phyloP scores from a whole-genome alignment of 2,329 filamentous ascomycete genomes.

The Cercospora citrullina region DNA sequence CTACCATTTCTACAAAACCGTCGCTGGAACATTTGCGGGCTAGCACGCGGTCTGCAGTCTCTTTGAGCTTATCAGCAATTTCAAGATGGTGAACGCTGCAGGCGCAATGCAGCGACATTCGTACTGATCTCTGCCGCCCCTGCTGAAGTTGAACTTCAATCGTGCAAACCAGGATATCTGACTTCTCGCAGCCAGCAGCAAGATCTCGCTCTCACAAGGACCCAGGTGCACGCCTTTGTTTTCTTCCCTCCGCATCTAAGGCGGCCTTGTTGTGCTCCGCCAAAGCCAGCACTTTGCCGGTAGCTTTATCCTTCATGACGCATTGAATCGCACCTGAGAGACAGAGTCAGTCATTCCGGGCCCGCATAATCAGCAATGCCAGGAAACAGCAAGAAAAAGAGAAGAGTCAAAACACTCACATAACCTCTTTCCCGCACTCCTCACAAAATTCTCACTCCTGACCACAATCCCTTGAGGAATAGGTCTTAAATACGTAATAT shows the following conservation, averaged over 20 bases:
- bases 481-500: conserved; percentile 47
- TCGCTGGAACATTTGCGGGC: neutral
- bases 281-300: conserved; percentile 20
- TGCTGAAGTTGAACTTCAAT: neutral
- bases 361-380: neutral
- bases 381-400: neutral
- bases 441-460: conserved; percentile 44
- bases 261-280: conserved; percentile 25
- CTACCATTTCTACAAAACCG: neutral
- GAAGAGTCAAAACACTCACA: conserved; percentile 26
- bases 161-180: neutral
- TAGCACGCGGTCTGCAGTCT: neutral
- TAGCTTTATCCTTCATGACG: conserved; percentile 20
- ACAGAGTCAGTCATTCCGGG: neutral
- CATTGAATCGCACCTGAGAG: conserved; percentile 20
- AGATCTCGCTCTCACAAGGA: neutral
- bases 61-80: neutral
- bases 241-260: neutral
- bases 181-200: neutral
- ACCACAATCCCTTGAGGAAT: conserved; percentile 41
- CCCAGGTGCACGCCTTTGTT: neutral
- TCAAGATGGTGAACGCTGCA: neutral
- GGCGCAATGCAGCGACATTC: too few species aligned
- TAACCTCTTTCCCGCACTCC: conserved; percentile 45
- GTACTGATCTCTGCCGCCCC: too few species aligned